Evolutionary conservation across 345 rosid species (phyloP), one percentile per base, ranked within the genome.

Genomic region (Hevea brasiliensis): DNA sequence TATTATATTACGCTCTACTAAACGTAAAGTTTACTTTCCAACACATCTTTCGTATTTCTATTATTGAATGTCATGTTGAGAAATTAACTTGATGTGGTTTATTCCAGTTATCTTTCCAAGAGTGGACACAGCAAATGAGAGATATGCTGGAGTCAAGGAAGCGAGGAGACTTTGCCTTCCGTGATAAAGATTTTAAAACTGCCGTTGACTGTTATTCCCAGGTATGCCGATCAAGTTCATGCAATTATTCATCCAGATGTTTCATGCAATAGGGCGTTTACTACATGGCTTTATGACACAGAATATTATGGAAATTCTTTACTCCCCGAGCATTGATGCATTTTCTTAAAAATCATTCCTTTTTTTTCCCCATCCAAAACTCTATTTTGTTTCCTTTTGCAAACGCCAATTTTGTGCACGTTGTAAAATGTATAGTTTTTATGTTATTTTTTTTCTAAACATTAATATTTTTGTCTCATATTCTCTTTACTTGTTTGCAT

Each of bases 101-200:
- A 69, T 68, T 29, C 74, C 83, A 93, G 99, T 81, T 93, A 79
- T 93, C 98, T 79, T 93, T 96, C 81, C 92, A 91, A 90, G 99
- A 96, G 77, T 93, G 98, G 98, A 96, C 98, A 2, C 99, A 96
- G 69, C 99, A 90, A 74, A 96, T 96, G 93, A 87, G 92, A 79
- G 99, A 96, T 65, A 89, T 88, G 97, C 85, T 96, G 61, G 98
- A 96, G 61, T 90, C 94, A 27, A 87, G 97, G 69, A 93, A 93
- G 85, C 92, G 90, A 3, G 98, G 99, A 50, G 99, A 96, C 78
- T 86, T 68, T 71, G 90, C 98, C 32, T 96, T 96, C 76, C 96
- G 97, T 3, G 98, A 95, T 71, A 93, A 88, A 87, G 98, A 95
- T 83, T 93, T 91, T 79, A 95, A 91, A 83, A 88, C 88, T 8